Evolutionary conservation across 1,284 basidiomycete species (phyloP).

Genomic region (Irpex rosettiformis): DNA sequence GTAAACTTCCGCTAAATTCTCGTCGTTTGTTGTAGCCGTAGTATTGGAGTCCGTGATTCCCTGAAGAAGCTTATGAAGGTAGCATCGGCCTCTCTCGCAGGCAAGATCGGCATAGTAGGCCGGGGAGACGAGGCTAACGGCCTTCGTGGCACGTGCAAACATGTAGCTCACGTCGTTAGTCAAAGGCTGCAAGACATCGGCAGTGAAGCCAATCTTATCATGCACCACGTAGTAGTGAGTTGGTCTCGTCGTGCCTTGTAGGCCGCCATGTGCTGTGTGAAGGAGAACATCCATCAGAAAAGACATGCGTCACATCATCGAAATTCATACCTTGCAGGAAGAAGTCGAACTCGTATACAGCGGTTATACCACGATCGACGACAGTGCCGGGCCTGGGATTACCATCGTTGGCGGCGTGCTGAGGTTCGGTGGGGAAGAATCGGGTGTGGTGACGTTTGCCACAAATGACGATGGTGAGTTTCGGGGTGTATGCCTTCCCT

Average conservation of each 20-base stretch:
- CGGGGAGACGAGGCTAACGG: constrained; percentile 73
- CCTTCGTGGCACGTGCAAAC: constrained; percentile 78
- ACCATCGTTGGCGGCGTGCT: constrained; percentile 54
- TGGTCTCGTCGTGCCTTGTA: constrained; percentile 56
- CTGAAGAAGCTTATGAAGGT: constrained; percentile 61
- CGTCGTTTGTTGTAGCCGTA: constrained; percentile 28
- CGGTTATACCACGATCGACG: constrained; percentile 64
- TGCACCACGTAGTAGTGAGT: constrained; percentile 79
- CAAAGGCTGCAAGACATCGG: constrained; percentile 61
- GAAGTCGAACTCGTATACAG: constrained; percentile 75
- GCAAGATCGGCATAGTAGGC: constrained; percentile 76
- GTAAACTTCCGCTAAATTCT: constrained; percentile 38
- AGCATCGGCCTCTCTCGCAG: constrained; percentile 75
- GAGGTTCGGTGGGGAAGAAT: constrained; percentile 65
- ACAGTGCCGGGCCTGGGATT: constrained; percentile 75
- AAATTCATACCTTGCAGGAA: constrained; percentile 49
- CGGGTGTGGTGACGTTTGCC: constrained; percentile 83
- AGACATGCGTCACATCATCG: not conserved
- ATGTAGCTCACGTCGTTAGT: constrained; percentile 66
- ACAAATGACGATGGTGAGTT: constrained; percentile 74
- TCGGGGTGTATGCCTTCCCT: constrained; percentile 52
- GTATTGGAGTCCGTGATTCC: constrained; percentile 44
- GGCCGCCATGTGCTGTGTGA: constrained; percentile 28
- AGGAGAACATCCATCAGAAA: not conserved
- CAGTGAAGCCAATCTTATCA: constrained; percentile 64